Conservation (phyloP, 2,329 filamentous ascomycete species). For the Botrytis paeoniae region DNA sequence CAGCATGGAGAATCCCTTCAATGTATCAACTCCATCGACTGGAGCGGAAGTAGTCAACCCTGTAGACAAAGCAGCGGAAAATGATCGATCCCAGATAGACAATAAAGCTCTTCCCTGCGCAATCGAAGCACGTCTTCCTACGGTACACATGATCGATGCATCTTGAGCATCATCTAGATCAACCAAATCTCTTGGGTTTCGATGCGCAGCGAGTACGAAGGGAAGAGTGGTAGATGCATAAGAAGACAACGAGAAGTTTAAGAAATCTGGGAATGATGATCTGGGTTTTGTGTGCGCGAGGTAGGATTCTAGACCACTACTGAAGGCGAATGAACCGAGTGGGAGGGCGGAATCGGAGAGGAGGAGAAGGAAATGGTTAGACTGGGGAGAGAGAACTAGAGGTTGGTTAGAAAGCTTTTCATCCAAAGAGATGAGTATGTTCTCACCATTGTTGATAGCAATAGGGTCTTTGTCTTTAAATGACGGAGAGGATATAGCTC, state of each 20-base stretch:
- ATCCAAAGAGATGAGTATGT: not conserved
- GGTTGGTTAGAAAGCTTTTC: constrained; percentile 15
- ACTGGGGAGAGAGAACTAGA: constrained; percentile 28
- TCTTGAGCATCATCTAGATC: constrained; percentile 72
- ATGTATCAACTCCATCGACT: constrained; percentile 25
- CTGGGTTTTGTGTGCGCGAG: constrained; percentile 61
- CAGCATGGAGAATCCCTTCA: constrained; percentile 33
- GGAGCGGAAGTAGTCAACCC: constrained; percentile 23
- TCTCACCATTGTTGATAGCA: constrained; percentile 2
- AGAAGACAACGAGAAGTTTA: constrained; percentile 67
- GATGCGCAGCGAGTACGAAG: constrained; percentile 68
- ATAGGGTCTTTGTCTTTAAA: constrained; percentile 28
- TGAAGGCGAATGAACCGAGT: constrained; percentile 84
- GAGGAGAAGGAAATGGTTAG: constrained; percentile 66
- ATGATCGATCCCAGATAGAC: constrained; percentile 72
- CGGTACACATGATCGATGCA: constrained; percentile 73
- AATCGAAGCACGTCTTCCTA: constrained; percentile 70
- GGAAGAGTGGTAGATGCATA: constrained; percentile 71
- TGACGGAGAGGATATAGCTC: constrained; percentile 30
- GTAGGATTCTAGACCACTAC: constrained; percentile 77
- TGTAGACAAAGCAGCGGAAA: constrained; percentile 44
- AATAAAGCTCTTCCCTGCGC: constrained; percentile 74
- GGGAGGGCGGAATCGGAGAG: constrained; percentile 80
- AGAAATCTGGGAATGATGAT: constrained; percentile 60
- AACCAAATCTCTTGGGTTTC: constrained; percentile 49